Conservation (phyloP, 1,139 yeast genomes). For the Kodamaea suecica region DNA sequence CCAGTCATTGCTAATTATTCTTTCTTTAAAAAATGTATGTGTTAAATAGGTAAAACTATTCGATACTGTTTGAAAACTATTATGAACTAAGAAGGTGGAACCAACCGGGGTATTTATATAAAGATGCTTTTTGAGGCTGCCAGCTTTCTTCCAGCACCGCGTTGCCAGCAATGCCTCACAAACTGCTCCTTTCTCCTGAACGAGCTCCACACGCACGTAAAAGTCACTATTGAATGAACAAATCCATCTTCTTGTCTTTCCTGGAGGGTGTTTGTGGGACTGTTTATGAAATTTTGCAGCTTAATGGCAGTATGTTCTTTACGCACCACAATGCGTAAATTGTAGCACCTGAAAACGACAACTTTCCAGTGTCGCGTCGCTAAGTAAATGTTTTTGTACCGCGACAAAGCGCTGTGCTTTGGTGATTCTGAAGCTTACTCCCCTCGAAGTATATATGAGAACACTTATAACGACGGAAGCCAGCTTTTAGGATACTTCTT, state of each 20-base stretch:
- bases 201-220: no score
- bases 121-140: no score
- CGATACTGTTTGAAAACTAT: conserved; percentile 1
- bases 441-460: no score
- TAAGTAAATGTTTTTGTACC: not conserved
- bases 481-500: no score
- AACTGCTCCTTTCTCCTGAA: no score
- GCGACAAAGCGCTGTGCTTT: no score
- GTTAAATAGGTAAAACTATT: conserved; percentile 4
- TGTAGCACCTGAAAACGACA: conserved; percentile 1
- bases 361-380: not conserved
- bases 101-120: not conserved
- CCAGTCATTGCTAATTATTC: conserved; percentile 70
- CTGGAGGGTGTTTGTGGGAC: conserved; percentile 5
- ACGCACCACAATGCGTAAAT: conserved; percentile 7
- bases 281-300: not conserved
- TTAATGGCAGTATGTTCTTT: conserved; percentile 2
- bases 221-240: no score
- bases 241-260: no score
- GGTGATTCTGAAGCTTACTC: no score
- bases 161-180: no score
- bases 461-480: no score
- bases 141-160: no score
- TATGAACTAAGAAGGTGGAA: not conserved
- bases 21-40: conserved; percentile 5